Conservation (phyloP, 2,329 filamentous ascomycete species). For the Dichotomopilus funicola region DNA sequence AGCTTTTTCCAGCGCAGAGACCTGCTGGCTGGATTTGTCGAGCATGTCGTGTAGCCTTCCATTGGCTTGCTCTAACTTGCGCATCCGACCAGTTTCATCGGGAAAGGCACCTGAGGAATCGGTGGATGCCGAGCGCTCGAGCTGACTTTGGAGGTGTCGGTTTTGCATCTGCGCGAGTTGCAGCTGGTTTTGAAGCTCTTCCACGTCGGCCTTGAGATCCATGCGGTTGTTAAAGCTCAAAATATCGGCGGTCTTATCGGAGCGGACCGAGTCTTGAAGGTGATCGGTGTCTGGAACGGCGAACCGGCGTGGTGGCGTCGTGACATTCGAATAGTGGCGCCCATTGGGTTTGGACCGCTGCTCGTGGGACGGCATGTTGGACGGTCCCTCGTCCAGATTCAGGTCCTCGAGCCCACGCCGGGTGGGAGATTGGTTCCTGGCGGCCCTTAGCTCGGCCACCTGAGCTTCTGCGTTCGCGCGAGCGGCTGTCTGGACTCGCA, state of each 20-base stretch:
- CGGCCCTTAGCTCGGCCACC: constrained; percentile 67
- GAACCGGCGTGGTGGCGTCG: constrained; percentile 70
- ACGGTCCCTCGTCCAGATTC: constrained; percentile 71
- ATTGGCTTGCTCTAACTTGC: constrained; percentile 90
- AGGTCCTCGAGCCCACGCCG: constrained; percentile 81
- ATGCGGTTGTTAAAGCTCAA: constrained; percentile 79
- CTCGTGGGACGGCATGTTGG: constrained; percentile 67
- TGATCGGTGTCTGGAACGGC: constrained; percentile 47
- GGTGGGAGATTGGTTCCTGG: constrained; percentile 64
- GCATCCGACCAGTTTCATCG: constrained; percentile 74
- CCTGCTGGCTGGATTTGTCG: constrained; percentile 87
- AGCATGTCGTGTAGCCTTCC: constrained; percentile 87
- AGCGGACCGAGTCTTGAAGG: constrained; percentile 67
- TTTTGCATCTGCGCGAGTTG: constrained; percentile 95
- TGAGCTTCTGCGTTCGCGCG: constrained; percentile 78
- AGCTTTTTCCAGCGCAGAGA: constrained; percentile 80
- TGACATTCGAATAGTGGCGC: constrained; percentile 62
- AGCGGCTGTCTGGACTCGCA: constrained; percentile 76
- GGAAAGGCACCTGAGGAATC: constrained; percentile 48
- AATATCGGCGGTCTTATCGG: constrained; percentile 79
- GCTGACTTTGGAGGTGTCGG: constrained; percentile 79
- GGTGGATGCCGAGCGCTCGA: constrained; percentile 60
- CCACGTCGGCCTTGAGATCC: constrained; percentile 84
- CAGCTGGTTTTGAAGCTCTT: constrained; percentile 88
- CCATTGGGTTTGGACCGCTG: constrained; percentile 48